Percentiles rank a stretch among this genome's conserved stretches.
phyloP scores from a whole-genome alignment of 2,329 filamentous ascomycete genomes.

The Teratosphaeria gauchensis region DNA sequence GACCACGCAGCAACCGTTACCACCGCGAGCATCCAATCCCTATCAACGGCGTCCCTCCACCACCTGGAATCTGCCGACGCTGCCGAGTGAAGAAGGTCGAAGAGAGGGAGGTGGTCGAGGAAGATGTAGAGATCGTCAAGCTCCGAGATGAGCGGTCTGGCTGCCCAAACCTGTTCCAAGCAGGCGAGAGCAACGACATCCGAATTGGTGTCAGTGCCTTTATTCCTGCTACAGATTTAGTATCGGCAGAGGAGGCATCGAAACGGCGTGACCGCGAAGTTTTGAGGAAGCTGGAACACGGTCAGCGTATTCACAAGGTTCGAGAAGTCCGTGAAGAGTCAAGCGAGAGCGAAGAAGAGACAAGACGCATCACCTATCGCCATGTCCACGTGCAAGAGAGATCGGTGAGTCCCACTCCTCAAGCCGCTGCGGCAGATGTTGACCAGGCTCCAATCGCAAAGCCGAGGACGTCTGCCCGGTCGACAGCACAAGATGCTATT shows the following conservation, averaged over 20 bases:
- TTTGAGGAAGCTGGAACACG: neutral
- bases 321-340: neutral
- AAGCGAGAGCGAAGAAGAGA: neutral
- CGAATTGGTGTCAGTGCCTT: conserved; percentile 18
- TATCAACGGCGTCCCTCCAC: conserved; percentile 20
- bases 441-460: conserved; percentile 1
- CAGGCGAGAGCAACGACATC: conserved; percentile 17
- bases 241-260: conserved; percentile 10
- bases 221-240: conserved; percentile 13
- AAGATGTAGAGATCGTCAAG: conserved; percentile 12
- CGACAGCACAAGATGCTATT: conserved; percentile 11
- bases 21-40: conserved; percentile 26
- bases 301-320: neutral
- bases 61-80: conserved; percentile 25
- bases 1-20: conserved; percentile 24
- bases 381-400: conserved; percentile 7
- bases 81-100: conserved; percentile 20
- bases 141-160: neutral
- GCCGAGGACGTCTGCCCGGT: conserved; percentile 3
- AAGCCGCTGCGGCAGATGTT: neutral
- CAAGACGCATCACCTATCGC: conserved; percentile 6
- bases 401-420: neutral
- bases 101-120: conserved; percentile 7
- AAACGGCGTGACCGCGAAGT: neutral
- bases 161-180: neutral